Conservation (phyloP, 2,329 filamentous ascomycete genomes). For the Sporothrix sp. region DNA sequence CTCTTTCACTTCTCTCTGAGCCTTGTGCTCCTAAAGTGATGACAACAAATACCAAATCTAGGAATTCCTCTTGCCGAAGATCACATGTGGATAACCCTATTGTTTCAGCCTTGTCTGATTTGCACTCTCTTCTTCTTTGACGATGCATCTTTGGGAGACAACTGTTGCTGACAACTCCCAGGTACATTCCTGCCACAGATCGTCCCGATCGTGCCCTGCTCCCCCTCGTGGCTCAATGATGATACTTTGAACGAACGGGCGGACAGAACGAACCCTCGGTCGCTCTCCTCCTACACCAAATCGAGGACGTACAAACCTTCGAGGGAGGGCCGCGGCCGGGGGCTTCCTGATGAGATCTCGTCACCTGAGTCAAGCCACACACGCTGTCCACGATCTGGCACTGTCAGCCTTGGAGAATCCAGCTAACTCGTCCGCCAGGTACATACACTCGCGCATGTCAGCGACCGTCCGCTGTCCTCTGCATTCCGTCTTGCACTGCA, state of each 20-base stretch:
- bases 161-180: constrained; percentile 17
- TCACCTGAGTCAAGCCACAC: constrained; percentile 41
- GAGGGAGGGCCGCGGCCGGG: constrained; percentile 37
- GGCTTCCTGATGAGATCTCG: constrained; percentile 57
- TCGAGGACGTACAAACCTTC: constrained; percentile 53
- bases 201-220: constrained; percentile 12
- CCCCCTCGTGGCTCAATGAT: constrained; percentile 36
- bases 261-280: constrained; percentile 52
- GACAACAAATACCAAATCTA: constrained; percentile 48
- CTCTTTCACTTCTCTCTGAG: constrained; percentile 8
- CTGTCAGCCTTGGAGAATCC: too few species aligned
- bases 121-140: constrained; percentile 16
- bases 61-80: constrained; percentile 62
- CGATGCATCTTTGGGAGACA: not conserved
- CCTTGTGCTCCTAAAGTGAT: constrained; percentile 36
- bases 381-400: too few species aligned
- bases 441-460: constrained; percentile 13
- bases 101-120: constrained; percentile 63
- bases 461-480: not conserved
- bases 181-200: constrained; percentile 9
- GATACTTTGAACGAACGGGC: constrained; percentile 61
- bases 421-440: constrained; percentile 24
- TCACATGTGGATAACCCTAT: constrained; percentile 47
- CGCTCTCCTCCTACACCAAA: constrained; percentile 37
- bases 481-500: constrained; percentile 10